Evolutionary conservation across 1,284 basidiomycete genomes (phyloP).

Genomic region (Cryptococcus sp.): DNA sequence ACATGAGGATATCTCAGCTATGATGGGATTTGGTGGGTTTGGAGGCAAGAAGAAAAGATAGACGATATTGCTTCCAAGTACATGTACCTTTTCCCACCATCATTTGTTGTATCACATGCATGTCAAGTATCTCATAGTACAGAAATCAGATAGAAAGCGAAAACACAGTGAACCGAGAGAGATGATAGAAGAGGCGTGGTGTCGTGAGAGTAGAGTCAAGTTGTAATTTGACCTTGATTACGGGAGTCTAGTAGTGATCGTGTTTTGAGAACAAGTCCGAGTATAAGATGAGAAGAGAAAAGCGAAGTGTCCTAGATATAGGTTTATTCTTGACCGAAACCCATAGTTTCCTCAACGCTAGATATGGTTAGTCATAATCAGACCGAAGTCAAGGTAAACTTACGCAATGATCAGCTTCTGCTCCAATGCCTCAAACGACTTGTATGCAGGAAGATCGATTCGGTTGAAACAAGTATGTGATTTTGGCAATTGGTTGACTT

Average conservation of each 20-base stretch:
- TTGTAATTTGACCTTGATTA: too few species aligned
- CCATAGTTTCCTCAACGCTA: constrained; percentile 61
- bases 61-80: not conserved
- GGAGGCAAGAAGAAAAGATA: constrained; percentile 49
- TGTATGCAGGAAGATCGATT: constrained; percentile 81
- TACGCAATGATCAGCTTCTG: constrained; percentile 77
- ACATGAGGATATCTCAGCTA: constrained; percentile 61
- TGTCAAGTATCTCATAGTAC: too few species aligned
- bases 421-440: constrained; percentile 82
- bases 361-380: constrained; percentile 3
- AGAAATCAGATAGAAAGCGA: too few species aligned
- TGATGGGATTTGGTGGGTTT: constrained; percentile 94
- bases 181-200: too few species aligned
- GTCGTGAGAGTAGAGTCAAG: too few species aligned
- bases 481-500: constrained; percentile 81
- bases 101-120: too few species aligned
- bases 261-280: too few species aligned
- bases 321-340: constrained; percentile 41
- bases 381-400: constrained; percentile 12
- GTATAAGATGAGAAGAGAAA: too few species aligned
- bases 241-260: too few species aligned
- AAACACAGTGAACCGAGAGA: too few species aligned
- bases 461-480: constrained; percentile 86
- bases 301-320: too few species aligned
- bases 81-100: too few species aligned